Evolutionary conservation across 2,329 filamentous ascomycete species (phyloP).

Genomic region (Celoporthe dispersa): DNA sequence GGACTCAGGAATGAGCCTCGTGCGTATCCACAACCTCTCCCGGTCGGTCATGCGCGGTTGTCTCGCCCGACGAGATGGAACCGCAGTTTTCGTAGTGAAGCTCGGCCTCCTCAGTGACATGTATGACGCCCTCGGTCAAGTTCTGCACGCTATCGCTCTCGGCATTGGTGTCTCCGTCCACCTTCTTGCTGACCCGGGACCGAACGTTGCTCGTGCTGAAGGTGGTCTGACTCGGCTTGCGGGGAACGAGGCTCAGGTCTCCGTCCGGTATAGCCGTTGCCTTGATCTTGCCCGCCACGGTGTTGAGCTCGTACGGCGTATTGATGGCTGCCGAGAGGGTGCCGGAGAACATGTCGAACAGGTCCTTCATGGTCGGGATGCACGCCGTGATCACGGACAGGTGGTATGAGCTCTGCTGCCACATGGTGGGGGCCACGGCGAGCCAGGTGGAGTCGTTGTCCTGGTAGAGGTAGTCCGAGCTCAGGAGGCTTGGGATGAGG

Average conservation of each 20-base stretch:
- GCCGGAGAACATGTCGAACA: constrained; percentile 29
- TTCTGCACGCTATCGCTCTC: constrained; percentile 6
- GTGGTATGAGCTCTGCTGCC: constrained; percentile 25
- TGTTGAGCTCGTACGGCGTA: constrained; percentile 20
- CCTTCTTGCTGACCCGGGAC: not conserved
- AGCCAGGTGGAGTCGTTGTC: constrained; percentile 28
- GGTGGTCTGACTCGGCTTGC: not conserved
- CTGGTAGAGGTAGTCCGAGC: constrained; percentile 12
- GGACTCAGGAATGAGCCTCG: not conserved
- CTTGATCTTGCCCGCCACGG: not conserved
- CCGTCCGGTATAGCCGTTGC: not conserved
- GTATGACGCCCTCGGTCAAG: constrained; percentile 4
- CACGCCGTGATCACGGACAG: constrained; percentile 32
- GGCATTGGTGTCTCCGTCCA: not conserved
- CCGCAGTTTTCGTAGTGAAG: not conserved
- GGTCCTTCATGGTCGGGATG: constrained; percentile 31
- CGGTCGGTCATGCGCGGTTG: not conserved
- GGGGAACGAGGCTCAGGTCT: not conserved
- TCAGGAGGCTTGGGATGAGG: constrained; percentile 23
- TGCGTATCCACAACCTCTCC: not conserved
- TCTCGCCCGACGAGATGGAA: not conserved
- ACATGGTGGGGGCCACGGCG: constrained; percentile 16
- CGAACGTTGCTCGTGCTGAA: not conserved
- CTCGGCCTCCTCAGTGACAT: constrained; percentile 7
- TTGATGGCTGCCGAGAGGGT: constrained; percentile 16